These are phyloP conservation scores for Calonectria fujianensis DNA, from an alignment of 2,329 filamentous ascomycete genomes.

Conservation along the genomic window DNA sequence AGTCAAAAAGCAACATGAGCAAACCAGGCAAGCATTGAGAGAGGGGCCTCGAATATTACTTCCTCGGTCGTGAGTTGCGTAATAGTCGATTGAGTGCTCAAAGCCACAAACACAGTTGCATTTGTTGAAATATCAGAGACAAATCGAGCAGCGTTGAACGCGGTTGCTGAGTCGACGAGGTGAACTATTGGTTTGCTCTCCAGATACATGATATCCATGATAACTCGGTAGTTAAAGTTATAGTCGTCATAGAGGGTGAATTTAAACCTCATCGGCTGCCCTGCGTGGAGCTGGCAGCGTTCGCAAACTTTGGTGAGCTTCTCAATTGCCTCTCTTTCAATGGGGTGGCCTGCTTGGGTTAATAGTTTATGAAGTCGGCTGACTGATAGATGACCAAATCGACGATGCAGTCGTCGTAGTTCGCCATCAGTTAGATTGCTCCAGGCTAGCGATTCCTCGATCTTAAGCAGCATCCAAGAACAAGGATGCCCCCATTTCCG, in stretches of 20 bases:
- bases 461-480: background rate
- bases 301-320: background rate
- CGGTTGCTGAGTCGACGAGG: background rate
- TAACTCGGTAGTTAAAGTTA: background rate
- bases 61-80: background rate
- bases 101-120: background rate
- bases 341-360: background rate
- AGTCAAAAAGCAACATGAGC: background rate
- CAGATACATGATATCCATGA: background rate
- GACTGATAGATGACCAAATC: background rate
- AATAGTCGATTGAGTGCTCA: background rate
- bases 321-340: background rate
- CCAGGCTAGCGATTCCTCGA: background rate
- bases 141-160: background rate
- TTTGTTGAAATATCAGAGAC: background rate
- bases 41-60: constrained; percentile 1
- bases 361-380: background rate
- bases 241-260: background rate
- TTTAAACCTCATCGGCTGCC: background rate
- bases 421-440: background rate
- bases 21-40: background rate
- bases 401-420: background rate
- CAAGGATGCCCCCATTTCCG: background rate
- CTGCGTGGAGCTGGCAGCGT: background rate
- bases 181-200: background rate